A percentile compares a stretch with the other conserved stretches of the same genome.
These are phyloP conservation scores for Rugonectria rugulosa DNA, from an alignment of 2,329 filamentous ascomycete species.

Conservation along the genomic window DNA sequence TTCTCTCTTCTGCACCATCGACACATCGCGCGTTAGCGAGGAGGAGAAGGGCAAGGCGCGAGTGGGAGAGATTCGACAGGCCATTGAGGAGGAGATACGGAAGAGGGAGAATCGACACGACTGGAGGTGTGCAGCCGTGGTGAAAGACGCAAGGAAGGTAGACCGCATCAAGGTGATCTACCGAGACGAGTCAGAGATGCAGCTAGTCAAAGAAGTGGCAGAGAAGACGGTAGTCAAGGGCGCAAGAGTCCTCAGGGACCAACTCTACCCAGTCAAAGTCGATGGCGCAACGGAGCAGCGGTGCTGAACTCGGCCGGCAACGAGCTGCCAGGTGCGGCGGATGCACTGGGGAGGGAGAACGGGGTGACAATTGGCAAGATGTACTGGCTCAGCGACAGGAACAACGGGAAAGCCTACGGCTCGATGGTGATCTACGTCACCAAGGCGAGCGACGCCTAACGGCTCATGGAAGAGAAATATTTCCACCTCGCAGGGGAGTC, in stretches of 20 bases:
- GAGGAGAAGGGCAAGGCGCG: not conserved
- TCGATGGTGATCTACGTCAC: constrained; percentile 29
- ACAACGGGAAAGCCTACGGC: constrained; percentile 29
- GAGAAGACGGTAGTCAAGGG: too few relatives aligned
- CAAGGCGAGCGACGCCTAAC: not conserved
- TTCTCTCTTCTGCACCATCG: not conserved
- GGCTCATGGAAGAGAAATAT: not conserved
- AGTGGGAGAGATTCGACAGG: not conserved
- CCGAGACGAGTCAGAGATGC: not conserved
- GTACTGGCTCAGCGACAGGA: constrained; percentile 33
- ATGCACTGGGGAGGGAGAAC: constrained; percentile 34
- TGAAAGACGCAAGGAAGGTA: not conserved
- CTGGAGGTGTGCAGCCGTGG: not conserved
- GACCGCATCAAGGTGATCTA: constrained; percentile 2
- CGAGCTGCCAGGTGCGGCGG: constrained; percentile 18
- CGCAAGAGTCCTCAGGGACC: not conserved
- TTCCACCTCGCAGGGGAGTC: constrained; percentile 15
- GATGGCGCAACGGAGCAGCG: constrained; percentile 31
- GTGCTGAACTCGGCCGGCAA: constrained; percentile 29
- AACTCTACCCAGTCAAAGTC: constrained; percentile 36
- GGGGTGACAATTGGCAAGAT: constrained; percentile 34
- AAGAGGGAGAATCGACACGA: not conserved
- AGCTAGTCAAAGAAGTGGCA: too few relatives aligned
- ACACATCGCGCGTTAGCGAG: not conserved
- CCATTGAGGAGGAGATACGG: not conserved